Conservation (phyloP, 73 alveolate genomes). For the Tetrahymena thermophila region DNA sequence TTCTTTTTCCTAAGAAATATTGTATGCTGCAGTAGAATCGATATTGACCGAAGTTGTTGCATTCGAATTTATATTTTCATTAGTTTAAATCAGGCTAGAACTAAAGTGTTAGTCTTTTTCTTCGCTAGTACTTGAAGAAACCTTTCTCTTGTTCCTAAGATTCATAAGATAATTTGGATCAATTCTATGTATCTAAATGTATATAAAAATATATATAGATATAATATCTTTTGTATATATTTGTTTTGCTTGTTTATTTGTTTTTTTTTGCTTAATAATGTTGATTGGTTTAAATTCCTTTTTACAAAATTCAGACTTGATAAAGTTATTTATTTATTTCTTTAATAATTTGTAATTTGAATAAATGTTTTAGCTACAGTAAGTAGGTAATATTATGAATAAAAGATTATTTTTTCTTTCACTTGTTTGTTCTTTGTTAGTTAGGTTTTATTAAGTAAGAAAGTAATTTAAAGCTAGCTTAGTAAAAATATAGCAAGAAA, state of each 20-base stretch:
- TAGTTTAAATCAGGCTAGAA: background rate
- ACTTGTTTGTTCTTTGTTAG: too few species aligned
- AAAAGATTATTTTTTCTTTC: too few species aligned
- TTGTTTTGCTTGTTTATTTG: background rate
- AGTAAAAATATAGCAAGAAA: background rate
- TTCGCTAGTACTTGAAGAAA: background rate
- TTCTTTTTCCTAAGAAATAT: background rate
- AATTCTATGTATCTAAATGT: background rate
- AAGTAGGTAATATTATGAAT: background rate
- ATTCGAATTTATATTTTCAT: background rate
- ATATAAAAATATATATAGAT: too few species aligned
- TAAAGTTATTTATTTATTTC: too few species aligned
- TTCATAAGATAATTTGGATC: background rate
- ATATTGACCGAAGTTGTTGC: background rate
- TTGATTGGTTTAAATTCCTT: background rate
- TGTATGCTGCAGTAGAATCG: background rate
- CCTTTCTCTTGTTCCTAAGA: background rate
- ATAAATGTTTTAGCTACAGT: background rate
- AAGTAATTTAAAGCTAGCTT: background rate
- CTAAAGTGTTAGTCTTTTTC: background rate
- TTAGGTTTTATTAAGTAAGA: background rate
- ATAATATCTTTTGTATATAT: too few species aligned
- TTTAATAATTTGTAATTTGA: background rate
- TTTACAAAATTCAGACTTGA: background rate
- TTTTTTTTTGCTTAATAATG: background rate